Evolutionary conservation across 2,329 filamentous ascomycete species (phyloP).

Genomic region (Stenocarpella maydis): DNA sequence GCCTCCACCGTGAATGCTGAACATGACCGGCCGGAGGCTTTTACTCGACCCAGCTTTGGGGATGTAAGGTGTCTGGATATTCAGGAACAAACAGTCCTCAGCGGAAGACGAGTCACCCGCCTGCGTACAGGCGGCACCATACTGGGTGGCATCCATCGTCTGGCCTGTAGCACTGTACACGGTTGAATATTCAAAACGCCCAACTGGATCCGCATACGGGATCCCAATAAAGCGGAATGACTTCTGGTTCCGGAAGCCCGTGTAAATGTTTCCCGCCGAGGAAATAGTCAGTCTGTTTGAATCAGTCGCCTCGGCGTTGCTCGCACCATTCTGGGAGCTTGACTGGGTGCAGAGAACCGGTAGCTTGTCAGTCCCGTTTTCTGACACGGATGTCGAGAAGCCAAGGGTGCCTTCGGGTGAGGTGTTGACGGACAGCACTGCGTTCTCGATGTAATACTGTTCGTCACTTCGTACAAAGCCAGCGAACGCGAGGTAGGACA

Average conservation of each 20-base stretch:
- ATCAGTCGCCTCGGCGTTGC: not conserved
- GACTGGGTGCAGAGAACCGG: constrained; percentile 9
- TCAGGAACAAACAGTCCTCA: constrained; percentile 7
- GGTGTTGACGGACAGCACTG: constrained; percentile 49
- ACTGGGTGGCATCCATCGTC: constrained; percentile 39
- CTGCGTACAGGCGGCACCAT: constrained; percentile 41
- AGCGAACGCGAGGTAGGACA: constrained; percentile 48
- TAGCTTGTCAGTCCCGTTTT: constrained; percentile 37
- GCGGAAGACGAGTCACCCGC: constrained; percentile 41
- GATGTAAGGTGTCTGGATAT: constrained; percentile 2
- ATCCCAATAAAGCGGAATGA: not conserved
- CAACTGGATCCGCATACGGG: not conserved
- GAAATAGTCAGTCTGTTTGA: constrained; percentile 7
- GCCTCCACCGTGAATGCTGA: constrained; percentile 45
- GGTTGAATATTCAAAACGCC: not conserved
- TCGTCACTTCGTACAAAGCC: constrained; percentile 37
- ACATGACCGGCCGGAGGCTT: constrained; percentile 4
- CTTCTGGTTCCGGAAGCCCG: constrained; percentile 8
- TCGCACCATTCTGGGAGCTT: not conserved
- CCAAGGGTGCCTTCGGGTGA: constrained; percentile 28
- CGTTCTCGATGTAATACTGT: constrained; percentile 52
- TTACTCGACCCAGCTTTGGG: not conserved
- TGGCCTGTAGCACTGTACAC: constrained; percentile 6
- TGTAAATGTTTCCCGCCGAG: constrained; percentile 28
- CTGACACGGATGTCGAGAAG: constrained; percentile 38